Conservation (phyloP, 106 monocot species). For the Dendrobium huoshanense region DNA sequence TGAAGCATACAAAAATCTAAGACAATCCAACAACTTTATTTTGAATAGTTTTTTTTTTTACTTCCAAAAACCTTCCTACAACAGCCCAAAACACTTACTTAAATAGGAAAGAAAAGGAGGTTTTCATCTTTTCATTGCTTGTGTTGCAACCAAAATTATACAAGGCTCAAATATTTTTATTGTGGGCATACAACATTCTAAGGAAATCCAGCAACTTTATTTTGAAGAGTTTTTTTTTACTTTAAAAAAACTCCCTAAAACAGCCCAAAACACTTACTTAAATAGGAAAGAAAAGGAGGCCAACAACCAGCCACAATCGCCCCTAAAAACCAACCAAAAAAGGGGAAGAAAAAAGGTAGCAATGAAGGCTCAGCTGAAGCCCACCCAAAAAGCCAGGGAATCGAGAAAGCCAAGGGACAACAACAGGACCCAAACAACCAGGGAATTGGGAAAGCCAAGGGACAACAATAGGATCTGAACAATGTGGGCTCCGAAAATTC, state of each 20-base stretch:
- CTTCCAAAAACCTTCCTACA: constrained; percentile 23
- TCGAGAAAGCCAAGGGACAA: no score
- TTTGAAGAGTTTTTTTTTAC: constrained; percentile 74
- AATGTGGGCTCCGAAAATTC: no score
- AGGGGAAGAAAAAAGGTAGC: no score
- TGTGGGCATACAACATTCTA: constrained; percentile 89
- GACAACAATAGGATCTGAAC: no score
- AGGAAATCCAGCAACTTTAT: constrained; percentile 89
- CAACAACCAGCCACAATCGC: no score
- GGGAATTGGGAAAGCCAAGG: no score
- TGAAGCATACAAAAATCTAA: constrained; percentile 83
- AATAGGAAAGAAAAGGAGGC: no score
- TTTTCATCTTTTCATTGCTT: not conserved
- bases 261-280: constrained; percentile 25
- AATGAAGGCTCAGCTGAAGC: no score
- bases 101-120: no score
- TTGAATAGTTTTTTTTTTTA: constrained; percentile 72
- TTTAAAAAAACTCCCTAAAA: constrained; percentile 17
- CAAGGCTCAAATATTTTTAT: constrained; percentile 91
- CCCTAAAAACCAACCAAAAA: no score
- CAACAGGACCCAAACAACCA: no score
- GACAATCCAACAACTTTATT: constrained; percentile 88
- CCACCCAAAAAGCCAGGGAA: no score
- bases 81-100: constrained; percentile 25
- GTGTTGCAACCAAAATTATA: constrained; percentile 75